Evolutionary conservation across 2,329 filamentous ascomycete genomes (phyloP).

Genomic region (Scedosporium boydii): DNA sequence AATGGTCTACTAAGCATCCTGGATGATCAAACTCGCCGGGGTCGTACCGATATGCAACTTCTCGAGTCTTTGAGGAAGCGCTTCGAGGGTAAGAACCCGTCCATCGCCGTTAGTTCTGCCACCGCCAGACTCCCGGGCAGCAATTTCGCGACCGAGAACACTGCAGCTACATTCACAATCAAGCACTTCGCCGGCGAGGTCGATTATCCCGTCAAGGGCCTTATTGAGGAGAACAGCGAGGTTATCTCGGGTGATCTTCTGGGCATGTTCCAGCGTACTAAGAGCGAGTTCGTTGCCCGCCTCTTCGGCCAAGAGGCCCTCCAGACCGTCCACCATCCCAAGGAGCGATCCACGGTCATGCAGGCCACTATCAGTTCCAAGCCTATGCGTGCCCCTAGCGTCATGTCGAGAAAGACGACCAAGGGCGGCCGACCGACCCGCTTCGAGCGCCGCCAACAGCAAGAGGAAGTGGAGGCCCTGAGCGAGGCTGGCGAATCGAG

Average conservation of each 20-base stretch:
- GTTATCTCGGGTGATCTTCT: constrained; percentile 92
- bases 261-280: constrained; percentile 82
- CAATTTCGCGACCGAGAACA: constrained; percentile 81
- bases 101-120: constrained; percentile 69
- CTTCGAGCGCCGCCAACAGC: constrained; percentile 27
- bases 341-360: constrained; percentile 83
- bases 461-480: constrained; percentile 36
- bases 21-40: constrained; percentile 87
- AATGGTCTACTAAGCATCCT: constrained; percentile 91
- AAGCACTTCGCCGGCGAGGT: constrained; percentile 96
- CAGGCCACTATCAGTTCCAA: constrained; percentile 96
- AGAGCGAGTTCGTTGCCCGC: constrained; percentile 78
- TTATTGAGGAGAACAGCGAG: constrained; percentile 93
- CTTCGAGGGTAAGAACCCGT: constrained; percentile 89
- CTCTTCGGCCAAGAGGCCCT: constrained; percentile 95
- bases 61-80: constrained; percentile 85
- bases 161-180: constrained; percentile 73
- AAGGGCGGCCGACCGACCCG: constrained; percentile 20
- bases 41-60: constrained; percentile 80
- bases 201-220: constrained; percentile 77
- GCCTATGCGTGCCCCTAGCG: constrained; percentile 82
- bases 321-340: constrained; percentile 85
- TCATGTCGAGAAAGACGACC: constrained; percentile 68
- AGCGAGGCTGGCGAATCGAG: constrained; percentile 37
- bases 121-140: constrained; percentile 73